Conservation (phyloP, 345 rosid species). For the Salix viminalis region DNA sequence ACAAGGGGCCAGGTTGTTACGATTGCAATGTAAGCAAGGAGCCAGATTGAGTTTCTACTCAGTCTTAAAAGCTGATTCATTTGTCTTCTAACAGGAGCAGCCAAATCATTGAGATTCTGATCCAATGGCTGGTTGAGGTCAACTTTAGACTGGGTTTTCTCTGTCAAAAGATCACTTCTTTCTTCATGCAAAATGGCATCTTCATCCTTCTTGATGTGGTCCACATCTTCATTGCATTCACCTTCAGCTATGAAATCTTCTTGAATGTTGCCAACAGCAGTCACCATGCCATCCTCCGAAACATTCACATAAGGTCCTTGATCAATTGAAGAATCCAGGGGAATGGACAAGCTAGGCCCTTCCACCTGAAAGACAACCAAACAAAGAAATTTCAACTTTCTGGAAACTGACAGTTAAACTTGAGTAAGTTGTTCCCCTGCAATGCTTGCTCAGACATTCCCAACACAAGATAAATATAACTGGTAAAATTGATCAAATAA, state of each 20-base stretch:
- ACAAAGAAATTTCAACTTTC: not conserved
- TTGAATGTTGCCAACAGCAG: slow-evolving; percentile 23
- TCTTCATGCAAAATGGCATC: slow-evolving; percentile 3
- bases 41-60: slow-evolving; percentile 36
- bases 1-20: slow-evolving; percentile 42
- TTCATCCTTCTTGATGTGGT: slow-evolving; percentile 1
- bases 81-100: slow-evolving; percentile 18
- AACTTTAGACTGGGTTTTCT: not conserved
- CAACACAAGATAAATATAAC: too few species aligned
- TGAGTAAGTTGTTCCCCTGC: not conserved
- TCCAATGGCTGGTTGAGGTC: slow-evolving; percentile 10
- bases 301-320: slow-evolving; percentile 38
- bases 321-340: slow-evolving; percentile 27
- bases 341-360: slow-evolving; percentile 4
- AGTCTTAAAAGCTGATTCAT: slow-evolving; percentile 27
- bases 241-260: slow-evolving; percentile 11
- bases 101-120: slow-evolving; percentile 15
- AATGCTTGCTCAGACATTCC: too few species aligned
- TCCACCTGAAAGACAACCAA: slow-evolving; percentile 19
- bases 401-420: not conserved
- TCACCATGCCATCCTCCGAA: slow-evolving; percentile 37
- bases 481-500: too few species aligned
- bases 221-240: not conserved
- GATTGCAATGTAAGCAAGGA: slow-evolving; percentile 33
- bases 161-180: slow-evolving; percentile 1